Evolutionary conservation across 805 yeast species (phyloP), one percentile per base, ranked within the genome.

Genomic region (Lipomyces lipofer): DNA sequence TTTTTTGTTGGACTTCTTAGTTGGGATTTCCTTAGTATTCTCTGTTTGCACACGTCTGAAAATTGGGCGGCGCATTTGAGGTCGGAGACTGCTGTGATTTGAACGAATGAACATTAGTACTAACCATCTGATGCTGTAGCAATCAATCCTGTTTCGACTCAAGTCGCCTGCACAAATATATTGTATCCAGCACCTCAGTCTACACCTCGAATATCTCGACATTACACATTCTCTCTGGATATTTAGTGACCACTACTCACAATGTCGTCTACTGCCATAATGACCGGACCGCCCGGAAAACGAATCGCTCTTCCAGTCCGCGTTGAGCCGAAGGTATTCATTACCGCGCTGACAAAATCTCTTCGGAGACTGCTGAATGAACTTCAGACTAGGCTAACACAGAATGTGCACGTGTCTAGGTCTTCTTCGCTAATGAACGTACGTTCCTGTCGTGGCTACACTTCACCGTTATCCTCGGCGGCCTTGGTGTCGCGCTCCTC

Each of bases 371-470:
- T 28, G 4, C 29, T 7, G 12, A 6, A 5, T 8, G 21, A 19
- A 5, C 17, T 8, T 27, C 6, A 7, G 8, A 21, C 17, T 5
- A n/a, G 6, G 15, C 28, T 39, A 13, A 38, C 43, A 38, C n/a
- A 17, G 10, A 22, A 9, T 42, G 22, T 7, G 10, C 32, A 19
- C n/a, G 5, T 22, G 9, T 15, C 44, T n/a, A 59, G 63, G 99
- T 94, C 25, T 94, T 95, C 76, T 94, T 94, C 68, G 99, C 99
- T 69, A 94, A 94, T 70, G 99, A 94, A 75, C 88, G 99, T 78
- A 94, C 99, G 1, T 94, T 94, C 69, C 79, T 94, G 56, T 92
- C 98, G 46, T 94, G 99, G 99, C 81, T 94, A 67, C 95, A 95
- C 73, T 94, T 94, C 78, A 94, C 99, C n/a, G 97, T 94, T 56